Percentiles rank a stretch among this genome's conserved stretches.
Conservation (phyloP, 208 protist species). For the Leishmania tarentolae region DNA sequence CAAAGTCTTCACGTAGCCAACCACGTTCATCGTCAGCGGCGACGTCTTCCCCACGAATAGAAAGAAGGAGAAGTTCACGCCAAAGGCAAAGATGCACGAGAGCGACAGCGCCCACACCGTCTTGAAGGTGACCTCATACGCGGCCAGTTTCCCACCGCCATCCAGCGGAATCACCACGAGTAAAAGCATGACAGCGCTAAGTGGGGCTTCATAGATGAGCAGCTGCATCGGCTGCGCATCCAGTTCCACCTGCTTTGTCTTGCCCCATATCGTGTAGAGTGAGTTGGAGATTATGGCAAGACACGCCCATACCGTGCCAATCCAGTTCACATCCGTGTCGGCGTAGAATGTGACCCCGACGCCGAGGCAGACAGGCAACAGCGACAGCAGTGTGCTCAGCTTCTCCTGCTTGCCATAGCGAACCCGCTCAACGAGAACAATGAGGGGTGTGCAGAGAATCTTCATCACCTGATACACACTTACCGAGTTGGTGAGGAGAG, state of each 20-base stretch:
- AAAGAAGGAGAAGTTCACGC: constrained; percentile 93
- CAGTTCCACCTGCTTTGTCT: constrained; percentile 88
- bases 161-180: constrained; percentile 71
- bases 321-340: constrained; percentile 61
- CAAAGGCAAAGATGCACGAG: constrained; percentile 82
- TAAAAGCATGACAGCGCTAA: constrained; percentile 79
- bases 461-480: constrained; percentile 89
- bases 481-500: constrained; percentile 80
- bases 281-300: constrained; percentile 81
- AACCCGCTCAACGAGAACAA: constrained; percentile 64
- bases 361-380: constrained; percentile 81
- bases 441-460: constrained; percentile 83
- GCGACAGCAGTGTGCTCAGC: constrained; percentile 45
- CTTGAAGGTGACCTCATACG: constrained; percentile 57
- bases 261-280: constrained; percentile 92
- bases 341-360: constrained; percentile 70
- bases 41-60: constrained; percentile 82
- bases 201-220: constrained; percentile 85
- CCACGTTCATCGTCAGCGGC: constrained; percentile 83
- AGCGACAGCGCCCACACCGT: constrained; percentile 69
- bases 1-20: constrained; percentile 82
- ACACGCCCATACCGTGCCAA: constrained; percentile 62
- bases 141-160: constrained; percentile 32
- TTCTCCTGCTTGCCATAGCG: constrained; percentile 57
- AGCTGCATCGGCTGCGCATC: constrained; percentile 80